Conservation (phyloP, 345 rosid species). For the Boechera divaricarpa region DNA sequence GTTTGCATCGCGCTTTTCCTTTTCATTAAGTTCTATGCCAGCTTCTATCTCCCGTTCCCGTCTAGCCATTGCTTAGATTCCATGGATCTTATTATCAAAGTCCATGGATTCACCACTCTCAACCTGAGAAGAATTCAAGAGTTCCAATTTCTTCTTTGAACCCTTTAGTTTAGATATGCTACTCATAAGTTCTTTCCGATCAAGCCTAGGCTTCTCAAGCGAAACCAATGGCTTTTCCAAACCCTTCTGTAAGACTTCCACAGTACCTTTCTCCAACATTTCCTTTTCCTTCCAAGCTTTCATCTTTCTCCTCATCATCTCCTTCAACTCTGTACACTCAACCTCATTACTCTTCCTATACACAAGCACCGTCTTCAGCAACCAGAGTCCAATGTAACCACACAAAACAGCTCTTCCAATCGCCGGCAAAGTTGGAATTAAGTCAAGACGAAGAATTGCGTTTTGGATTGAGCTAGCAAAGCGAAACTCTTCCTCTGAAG, state of each 20-base stretch:
- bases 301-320: conserved; percentile 88
- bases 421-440: conserved; percentile 50
- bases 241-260: conserved; percentile 58
- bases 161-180: conserved; percentile 55
- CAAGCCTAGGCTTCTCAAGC: conserved; percentile 65
- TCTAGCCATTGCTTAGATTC: conserved; percentile 66
- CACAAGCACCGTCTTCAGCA: conserved; percentile 50
- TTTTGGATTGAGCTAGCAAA: conserved; percentile 48
- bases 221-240: conserved; percentile 37
- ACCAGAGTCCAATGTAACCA: conserved; percentile 62
- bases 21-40: conserved; percentile 47
- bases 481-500: conserved; percentile 45
- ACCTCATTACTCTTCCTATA: conserved; percentile 49
- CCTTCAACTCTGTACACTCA: conserved; percentile 60
- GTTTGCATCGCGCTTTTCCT: conserved; percentile 42
- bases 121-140: conserved; percentile 48
- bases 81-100: conserved; percentile 52
- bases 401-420: conserved; percentile 58
- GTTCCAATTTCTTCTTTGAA: conserved; percentile 43
- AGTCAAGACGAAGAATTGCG: conserved; percentile 46
- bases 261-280: conserved; percentile 49
- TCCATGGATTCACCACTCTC: conserved; percentile 40
- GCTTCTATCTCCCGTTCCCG: conserved; percentile 56
- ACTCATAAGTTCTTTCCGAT: conserved; percentile 58
- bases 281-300: conserved; percentile 67